A percentile compares a stretch with the other conserved stretches of the same genome.
Conservation (phyloP, 371 early-diverging fungal species). For the Mycotypha africana region DNA sequence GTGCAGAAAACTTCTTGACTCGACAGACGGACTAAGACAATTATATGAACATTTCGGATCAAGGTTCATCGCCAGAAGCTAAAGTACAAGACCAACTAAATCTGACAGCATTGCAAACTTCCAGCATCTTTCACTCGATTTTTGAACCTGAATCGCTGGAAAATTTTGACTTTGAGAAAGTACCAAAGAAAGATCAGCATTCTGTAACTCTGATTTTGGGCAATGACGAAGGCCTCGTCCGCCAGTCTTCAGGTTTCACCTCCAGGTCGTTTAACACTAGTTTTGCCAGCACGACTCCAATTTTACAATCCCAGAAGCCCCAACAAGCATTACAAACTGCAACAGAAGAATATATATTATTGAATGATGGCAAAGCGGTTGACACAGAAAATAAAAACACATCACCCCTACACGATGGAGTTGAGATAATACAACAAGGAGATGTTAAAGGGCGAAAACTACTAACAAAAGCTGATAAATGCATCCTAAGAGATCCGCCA, state of each 20-base stretch:
- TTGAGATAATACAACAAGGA: no score
- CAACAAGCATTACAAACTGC: neutral
- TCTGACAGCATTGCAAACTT: no score
- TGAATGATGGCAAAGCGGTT: no score
- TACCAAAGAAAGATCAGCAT: conserved; percentile 4
- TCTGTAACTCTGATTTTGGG: neutral
- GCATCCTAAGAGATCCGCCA: neutral
- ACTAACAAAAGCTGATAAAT: neutral
- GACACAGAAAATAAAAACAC: conserved; percentile 1
- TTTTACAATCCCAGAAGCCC: conserved; percentile 1
- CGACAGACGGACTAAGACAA: no score
- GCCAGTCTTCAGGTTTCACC: conserved; percentile 17
- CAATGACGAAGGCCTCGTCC: conserved; percentile 14
- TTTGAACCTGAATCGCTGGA: conserved; percentile 23
- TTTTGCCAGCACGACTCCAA: conserved; percentile 17
- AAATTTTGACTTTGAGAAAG: conserved; percentile 19
- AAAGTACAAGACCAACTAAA: neutral
- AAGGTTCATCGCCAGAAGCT: no score
- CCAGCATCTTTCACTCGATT: no score
- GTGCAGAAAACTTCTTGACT: no score
- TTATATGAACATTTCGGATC: no score
- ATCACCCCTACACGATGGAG: conserved; percentile 1
- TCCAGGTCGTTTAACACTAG: conserved; percentile 14
- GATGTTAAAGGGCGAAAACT: neutral
- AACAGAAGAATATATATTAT: neutral